phyloP scores from a whole-genome alignment of 352 stramenopile genomes.

The Blastocystis sp. region DNA sequence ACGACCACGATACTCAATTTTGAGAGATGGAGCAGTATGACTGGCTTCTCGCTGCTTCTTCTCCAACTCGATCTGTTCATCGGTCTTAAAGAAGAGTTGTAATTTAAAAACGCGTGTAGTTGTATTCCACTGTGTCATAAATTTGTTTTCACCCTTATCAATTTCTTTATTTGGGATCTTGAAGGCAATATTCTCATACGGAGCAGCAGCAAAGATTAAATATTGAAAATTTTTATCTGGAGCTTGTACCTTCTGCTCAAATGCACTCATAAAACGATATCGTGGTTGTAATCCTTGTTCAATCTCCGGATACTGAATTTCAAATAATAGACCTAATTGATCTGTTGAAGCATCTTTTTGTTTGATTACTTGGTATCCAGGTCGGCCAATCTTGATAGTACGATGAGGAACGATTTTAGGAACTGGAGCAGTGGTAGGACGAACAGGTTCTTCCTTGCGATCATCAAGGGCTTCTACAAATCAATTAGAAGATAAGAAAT shows the following conservation, averaged over 20 bases:
- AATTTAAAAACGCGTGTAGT: slow-evolving; percentile 89
- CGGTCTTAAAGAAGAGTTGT: slow-evolving; percentile 71
- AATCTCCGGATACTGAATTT: slow-evolving; percentile 89
- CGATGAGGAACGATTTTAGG: slow-evolving; percentile 66
- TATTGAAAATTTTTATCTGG: slow-evolving; percentile 88
- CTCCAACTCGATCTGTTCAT: slow-evolving; percentile 42
- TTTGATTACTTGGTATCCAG: slow-evolving; percentile 92
- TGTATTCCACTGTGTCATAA: slow-evolving; percentile 94
- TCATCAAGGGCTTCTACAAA: slow-evolving; percentile 31
- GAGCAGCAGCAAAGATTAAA: slow-evolving; percentile 92
- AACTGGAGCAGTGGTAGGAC: slow-evolving; percentile 21
- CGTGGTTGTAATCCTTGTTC: slow-evolving; percentile 83
- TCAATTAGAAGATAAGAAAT: slow-evolving; percentile 16
- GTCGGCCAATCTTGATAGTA: slow-evolving; percentile 86
- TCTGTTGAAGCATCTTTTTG: slow-evolving; percentile 76
- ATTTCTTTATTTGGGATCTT: slow-evolving; percentile 93
- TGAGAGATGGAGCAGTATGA: background rate
- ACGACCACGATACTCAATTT: slow-evolving; percentile 11
- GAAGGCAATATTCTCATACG: slow-evolving; percentile 97
- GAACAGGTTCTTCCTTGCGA: slow-evolving; percentile 1
- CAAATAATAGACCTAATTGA: slow-evolving; percentile 76
- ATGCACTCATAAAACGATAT: slow-evolving; percentile 97
- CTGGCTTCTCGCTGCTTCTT: slow-evolving; percentile 11
- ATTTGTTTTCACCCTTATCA: slow-evolving; percentile 85
- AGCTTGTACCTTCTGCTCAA: slow-evolving; percentile 92